phyloP scores from a whole-genome alignment of 768 basidiomycete species.

The Tephrocybe sp. region DNA sequence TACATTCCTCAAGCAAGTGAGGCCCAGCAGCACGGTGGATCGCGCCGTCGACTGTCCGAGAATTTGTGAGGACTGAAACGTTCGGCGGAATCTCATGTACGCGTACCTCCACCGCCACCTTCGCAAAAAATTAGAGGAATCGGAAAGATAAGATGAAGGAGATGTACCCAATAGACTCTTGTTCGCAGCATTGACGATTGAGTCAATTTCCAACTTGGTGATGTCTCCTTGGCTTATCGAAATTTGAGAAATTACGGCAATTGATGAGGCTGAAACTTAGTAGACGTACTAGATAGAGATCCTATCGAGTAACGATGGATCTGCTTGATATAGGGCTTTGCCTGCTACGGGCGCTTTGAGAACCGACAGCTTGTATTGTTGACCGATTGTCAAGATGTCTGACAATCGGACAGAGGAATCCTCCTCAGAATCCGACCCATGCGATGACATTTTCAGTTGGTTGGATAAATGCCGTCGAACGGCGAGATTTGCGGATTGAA shows the following conservation, averaged over 20 bases:
- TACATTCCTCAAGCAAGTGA: slow-evolving; percentile 67
- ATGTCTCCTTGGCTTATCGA: slow-evolving; percentile 71
- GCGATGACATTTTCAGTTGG: not conserved
- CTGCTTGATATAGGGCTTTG: slow-evolving; percentile 35
- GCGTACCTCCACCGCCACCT: slow-evolving; percentile 79
- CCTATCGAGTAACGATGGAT: slow-evolving; percentile 43
- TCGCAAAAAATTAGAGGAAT: slow-evolving; percentile 1
- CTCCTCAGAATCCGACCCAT: slow-evolving; percentile 5
- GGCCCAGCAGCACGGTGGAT: slow-evolving; percentile 77
- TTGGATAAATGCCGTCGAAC: not conserved
- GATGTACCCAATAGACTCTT: slow-evolving; percentile 61
- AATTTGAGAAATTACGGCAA: not conserved
- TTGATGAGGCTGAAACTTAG: slow-evolving; percentile 1
- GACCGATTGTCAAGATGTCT: slow-evolving; percentile 54
- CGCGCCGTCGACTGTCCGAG: slow-evolving; percentile 69
- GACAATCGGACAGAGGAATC: slow-evolving; percentile 27
- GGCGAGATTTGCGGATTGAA: not conserved
- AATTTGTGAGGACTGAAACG: not conserved
- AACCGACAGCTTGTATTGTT: slow-evolving; percentile 44
- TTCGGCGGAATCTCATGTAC: not conserved
- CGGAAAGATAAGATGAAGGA: no score
- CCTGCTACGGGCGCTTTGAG: slow-evolving; percentile 34
- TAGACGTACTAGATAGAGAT: slow-evolving; percentile 65
- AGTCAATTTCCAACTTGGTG: slow-evolving; percentile 64
- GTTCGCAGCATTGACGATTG: slow-evolving; percentile 85